A percentile compares a stretch with the other conserved stretches of the same genome.
Evolutionary conservation across 208 protist genomes (phyloP).

Genomic region (Leishmania braziliensis): DNA sequence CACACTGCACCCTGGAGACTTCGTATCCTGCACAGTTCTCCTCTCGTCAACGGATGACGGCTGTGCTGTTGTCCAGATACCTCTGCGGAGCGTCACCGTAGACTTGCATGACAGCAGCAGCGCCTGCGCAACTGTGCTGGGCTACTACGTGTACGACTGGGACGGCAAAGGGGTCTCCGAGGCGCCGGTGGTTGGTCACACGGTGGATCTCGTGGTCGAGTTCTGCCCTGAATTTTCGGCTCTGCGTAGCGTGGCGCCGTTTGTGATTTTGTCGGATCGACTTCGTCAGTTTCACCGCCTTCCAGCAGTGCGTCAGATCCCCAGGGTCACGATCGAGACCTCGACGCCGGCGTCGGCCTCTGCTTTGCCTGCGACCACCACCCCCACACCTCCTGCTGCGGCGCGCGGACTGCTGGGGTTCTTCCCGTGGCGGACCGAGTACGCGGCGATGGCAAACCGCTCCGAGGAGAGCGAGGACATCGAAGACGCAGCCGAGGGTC

Average conservation of each 20-base stretch:
- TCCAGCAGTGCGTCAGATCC: slow-evolving; percentile 41
- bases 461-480: slow-evolving; percentile 31
- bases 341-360: slow-evolving; percentile 2
- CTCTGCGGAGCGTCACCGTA: slow-evolving; percentile 1
- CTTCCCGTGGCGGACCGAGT: slow-evolving; percentile 66
- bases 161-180: slow-evolving; percentile 11
- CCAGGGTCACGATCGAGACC: not conserved
- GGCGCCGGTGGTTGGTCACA: slow-evolving; percentile 58
- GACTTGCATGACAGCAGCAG: not conserved
- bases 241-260: slow-evolving; percentile 60
- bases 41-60: slow-evolving; percentile 82
- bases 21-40: slow-evolving; percentile 63
- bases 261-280: slow-evolving; percentile 72
- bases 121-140: slow-evolving; percentile 49
- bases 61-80: slow-evolving; percentile 81
- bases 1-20: slow-evolving; percentile 35
- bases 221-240: slow-evolving; percentile 53
- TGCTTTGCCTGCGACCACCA: not conserved
- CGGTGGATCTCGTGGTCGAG: slow-evolving; percentile 59
- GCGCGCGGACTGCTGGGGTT: slow-evolving; percentile 53
- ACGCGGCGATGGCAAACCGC: slow-evolving; percentile 19
- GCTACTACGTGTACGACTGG: slow-evolving; percentile 83
- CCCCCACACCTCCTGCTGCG: not conserved
- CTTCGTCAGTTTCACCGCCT: slow-evolving; percentile 34
- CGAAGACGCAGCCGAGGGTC: slow-evolving; percentile 28